Base-by-base conservation (phyloP, 345 rosid genomes). In the Citrus unshiu region DNA sequence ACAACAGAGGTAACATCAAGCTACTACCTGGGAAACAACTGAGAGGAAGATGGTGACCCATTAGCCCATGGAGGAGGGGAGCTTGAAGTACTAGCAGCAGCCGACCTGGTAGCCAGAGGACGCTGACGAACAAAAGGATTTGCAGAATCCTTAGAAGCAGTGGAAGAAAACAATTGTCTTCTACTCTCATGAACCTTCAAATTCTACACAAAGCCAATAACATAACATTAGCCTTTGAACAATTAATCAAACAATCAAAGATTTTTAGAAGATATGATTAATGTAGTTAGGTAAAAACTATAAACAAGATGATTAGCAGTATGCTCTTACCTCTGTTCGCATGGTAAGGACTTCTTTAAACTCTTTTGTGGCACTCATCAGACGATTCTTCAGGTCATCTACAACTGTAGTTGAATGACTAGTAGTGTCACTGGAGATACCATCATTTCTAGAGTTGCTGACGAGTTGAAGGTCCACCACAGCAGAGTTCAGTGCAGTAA, bases 121-220 rank as follows among this genome's bases (percentile, higher is more conserved):
- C 89, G 91, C 79, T 87, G 93, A 61, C 91, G 90, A 32, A 88
- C 90, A 84, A 90, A 90, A 65, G 93, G 91, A 88, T 88, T 90
- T 43, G 86, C 5, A 24, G 90, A 59, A 49, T 90, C 90, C 78
- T 87, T 90, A 56, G 90, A 74, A 59, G 89, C 78, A 70, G 76
- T 64, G 60, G 90, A 85, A 61, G 93, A 87, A 83, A 87, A 90
- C 80, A 90, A 75, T 67, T 88, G 91, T 77, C 93, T 90, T 76
- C 91, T 83, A 82, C 84, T 90, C 63, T 90, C 93, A 60, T 90
- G 91, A 51, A 85, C 86, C 81, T 90, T 90, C 79, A 90, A 68
- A 74, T 90, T 90, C 93, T 90, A 69, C 72, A 77, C 13, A 77
- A 10, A 72, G 61, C 75, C 56, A 79, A 14, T 58, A 46, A 67